Base-by-base conservation (phyloP, 441 rosid genomes). In the Aleurites moluccanus region DNA sequence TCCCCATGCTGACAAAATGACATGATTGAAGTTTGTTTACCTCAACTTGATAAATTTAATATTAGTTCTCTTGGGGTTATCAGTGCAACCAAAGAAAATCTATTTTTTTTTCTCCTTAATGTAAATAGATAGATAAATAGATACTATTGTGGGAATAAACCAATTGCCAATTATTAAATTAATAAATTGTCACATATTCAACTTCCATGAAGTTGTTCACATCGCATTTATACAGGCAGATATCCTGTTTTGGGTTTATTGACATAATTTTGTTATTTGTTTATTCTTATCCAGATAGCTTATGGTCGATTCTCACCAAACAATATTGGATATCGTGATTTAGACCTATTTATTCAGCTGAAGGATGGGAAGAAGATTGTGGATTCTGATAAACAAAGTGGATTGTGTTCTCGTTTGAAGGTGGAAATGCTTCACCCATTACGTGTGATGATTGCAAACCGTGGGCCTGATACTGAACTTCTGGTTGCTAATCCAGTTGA, bases 401-500 rank as follows among this genome's bases (percentile, higher is more conserved):
- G 73, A 16, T 64, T 92, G 44, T 82, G 86, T 75, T 86, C 84
- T 73, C 85, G 90, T 42, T 64, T 92, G 78, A 94, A 86, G 86
- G 85, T 81, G 78, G 96, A 91, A 82, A 86, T 92, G 96, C 90
- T 90, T 82, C 97, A 94, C 52, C 97, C 97, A 15, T 75, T 90
- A 60, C 87, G 95, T 4, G 98, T 91, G 44, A 84, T 90, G 40
- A 83, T 90, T 67, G 79, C 93, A 47, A 85, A 88, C 79, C 85
- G 91, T 76, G 98, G 98, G 30, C 94, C 96, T 14, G 98, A 92
- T 80, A 85, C 87, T 14, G 97, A 92, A 74, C 89, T 94, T 69
- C 8, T 94, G 78, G 94, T 92, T 72, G 94, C 94, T 69, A 92
- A 90, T 82, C 98, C 97, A 45, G 98, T 90, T 52, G 97, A 94